Percentiles rank a stretch among this genome's conserved stretches.
Conservation (phyloP, 2,329 filamentous ascomycete species). For the Phaeophleospora eucalypticola region DNA sequence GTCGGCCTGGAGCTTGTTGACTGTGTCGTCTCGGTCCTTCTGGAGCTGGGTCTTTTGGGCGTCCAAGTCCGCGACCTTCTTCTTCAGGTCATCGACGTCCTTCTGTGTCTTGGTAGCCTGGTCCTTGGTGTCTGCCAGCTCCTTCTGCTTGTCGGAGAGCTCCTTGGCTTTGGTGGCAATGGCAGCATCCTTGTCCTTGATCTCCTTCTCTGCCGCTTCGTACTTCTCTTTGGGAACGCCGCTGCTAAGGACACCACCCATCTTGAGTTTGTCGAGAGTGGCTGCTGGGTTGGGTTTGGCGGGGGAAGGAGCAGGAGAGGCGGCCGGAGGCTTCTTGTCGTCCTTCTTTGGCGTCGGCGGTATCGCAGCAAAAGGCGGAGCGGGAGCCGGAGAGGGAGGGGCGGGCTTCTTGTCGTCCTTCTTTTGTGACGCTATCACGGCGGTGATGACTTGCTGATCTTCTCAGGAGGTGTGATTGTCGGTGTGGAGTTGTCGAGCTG, state of each 20-base stretch:
- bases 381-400: background rate
- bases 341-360: background rate
- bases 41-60: constrained; percentile 5
- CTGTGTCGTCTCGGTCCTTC: constrained; percentile 6
- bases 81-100: constrained; percentile 6
- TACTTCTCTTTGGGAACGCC: constrained; percentile 19
- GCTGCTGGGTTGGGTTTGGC: no score
- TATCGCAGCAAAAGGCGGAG: background rate
- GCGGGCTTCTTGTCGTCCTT: background rate
- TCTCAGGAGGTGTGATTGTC: background rate
- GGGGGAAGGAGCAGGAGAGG: no score
- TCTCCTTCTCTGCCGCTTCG: constrained; percentile 19
- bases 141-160: constrained; percentile 15
- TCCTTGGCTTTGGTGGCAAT: constrained; percentile 17
- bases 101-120: constrained; percentile 2
- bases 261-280: constrained; percentile 2
- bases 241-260: constrained; percentile 19
- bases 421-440: background rate
- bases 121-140: constrained; percentile 7
- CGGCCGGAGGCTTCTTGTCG: background rate
- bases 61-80: constrained; percentile 6
- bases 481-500: background rate
- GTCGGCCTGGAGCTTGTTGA: constrained; percentile 5
- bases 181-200: constrained; percentile 11
- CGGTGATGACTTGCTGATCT: background rate